Percentiles rank a stretch among this genome's conserved stretches.
phyloP scores from a whole-genome alignment of 306 rosid species.

The Lotus japonicus region DNA sequence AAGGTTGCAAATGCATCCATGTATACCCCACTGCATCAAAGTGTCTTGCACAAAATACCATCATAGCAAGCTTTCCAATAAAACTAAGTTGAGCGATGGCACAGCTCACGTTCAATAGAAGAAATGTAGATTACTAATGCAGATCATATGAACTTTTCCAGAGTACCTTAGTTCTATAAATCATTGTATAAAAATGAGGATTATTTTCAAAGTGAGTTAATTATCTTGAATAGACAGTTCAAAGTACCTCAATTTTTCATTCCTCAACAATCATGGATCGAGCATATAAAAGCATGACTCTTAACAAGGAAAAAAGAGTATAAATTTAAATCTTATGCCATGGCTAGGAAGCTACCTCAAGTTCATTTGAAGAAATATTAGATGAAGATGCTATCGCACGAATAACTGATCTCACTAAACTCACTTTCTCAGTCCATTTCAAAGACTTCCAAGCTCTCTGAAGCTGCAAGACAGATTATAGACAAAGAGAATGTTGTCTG shows the following conservation, averaged over 20 bases:
- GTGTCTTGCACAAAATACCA: no score
- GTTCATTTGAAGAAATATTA: slow-evolving; percentile 34
- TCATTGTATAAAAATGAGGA: no score
- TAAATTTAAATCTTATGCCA: slow-evolving; percentile 1
- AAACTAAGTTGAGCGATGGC: no score
- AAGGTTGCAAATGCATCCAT: no score
- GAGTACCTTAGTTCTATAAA: no score
- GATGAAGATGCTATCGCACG: slow-evolving; percentile 67
- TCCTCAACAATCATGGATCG: background rate
- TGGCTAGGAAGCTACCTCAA: slow-evolving; percentile 46
- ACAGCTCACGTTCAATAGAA: no score
- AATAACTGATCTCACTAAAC: slow-evolving; percentile 58
- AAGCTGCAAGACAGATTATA: slow-evolving; percentile 52
- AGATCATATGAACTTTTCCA: no score
- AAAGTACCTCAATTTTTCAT: background rate
- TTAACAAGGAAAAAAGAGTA: background rate
- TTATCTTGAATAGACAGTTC: background rate
- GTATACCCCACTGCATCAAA: no score
- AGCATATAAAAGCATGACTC: background rate
- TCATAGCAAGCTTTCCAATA: no score
- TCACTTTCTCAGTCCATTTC: slow-evolving; percentile 62
- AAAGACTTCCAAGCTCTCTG: slow-evolving; percentile 87
- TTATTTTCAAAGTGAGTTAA: background rate
- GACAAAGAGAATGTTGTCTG: background rate
- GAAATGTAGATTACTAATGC: no score